Conservation (phyloP, 2,329 filamentous ascomycete species). For the Aspergillus pseudoterreus region DNA sequence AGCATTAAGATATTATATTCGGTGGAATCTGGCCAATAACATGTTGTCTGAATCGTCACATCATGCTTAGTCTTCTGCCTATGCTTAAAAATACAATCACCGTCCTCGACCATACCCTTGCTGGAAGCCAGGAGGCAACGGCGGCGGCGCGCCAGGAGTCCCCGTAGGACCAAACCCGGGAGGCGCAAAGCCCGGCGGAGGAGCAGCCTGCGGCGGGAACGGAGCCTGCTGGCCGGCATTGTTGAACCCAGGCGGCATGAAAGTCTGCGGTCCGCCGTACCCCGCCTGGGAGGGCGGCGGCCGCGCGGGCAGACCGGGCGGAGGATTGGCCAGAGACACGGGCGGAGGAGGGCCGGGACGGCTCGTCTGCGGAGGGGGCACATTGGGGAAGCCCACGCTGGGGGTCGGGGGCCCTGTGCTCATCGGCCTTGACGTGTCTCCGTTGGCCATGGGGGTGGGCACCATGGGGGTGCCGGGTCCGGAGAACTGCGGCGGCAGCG, state of each 20-base stretch:
- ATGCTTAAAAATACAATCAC: constrained; percentile 18
- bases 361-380: constrained; percentile 41
- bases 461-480: constrained; percentile 39
- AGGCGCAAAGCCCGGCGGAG: constrained; percentile 50
- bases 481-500: constrained; percentile 71
- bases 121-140: constrained; percentile 43
- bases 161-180: constrained; percentile 44
- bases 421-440: constrained; percentile 34
- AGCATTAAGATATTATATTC: no score
- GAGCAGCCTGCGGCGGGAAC: constrained; percentile 37
- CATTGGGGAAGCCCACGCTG: constrained; percentile 39
- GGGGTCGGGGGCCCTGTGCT: constrained; percentile 29
- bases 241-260: constrained; percentile 38
- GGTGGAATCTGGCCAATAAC: no score
- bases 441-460: constrained; percentile 44
- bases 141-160: constrained; percentile 27
- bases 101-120: constrained; percentile 37
- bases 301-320: constrained; percentile 59
- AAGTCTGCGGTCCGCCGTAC: constrained; percentile 58
- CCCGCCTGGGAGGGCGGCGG: constrained; percentile 67
- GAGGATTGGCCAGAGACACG: constrained; percentile 42
- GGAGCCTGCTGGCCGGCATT: constrained; percentile 25
- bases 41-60: constrained; percentile 7
- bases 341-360: constrained; percentile 57
- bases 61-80: constrained; percentile 2